Evolutionary conservation across 164 flowering plant genomes (phyloP).

Genomic region (Annona squamosa): DNA sequence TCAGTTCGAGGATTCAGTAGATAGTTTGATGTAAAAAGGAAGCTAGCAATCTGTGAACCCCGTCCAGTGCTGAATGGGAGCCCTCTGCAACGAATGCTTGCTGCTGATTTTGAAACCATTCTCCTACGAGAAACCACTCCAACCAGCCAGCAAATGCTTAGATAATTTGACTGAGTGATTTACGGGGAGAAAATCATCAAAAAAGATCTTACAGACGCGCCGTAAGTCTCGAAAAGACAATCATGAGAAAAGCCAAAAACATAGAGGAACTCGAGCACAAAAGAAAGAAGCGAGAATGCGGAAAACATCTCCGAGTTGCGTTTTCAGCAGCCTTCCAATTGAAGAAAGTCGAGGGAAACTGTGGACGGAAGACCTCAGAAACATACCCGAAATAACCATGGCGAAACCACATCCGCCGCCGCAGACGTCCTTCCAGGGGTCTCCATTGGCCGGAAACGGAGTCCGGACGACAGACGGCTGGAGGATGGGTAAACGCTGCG

Average conservation of each 20-base stretch:
- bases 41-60: no score
- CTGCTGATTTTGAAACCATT: no score
- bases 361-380: not conserved
- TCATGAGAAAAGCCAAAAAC: not conserved
- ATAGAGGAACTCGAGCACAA: not conserved
- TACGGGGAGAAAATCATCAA: no score
- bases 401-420: conserved; percentile 99
- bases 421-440: conserved; percentile 76
- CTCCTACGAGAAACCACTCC: no score
- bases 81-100: no score
- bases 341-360: not conserved
- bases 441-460: conserved; percentile 28
- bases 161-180: no score
- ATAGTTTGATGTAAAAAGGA: no score
- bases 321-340: not conserved
- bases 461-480: conserved; percentile 53
- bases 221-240: no score
- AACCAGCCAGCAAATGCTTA: no score
- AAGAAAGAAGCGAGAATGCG: not conserved
- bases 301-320: not conserved
- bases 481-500: conserved; percentile 72
- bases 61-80: no score
- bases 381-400: conserved; percentile 74
- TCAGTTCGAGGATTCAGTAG: no score
- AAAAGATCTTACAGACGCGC: no score